Percentiles rank a stretch among this genome's conserved stretches.
Evolutionary conservation across 1,284 basidiomycete genomes (phyloP).

Genomic region (Tylopilus sp.): DNA sequence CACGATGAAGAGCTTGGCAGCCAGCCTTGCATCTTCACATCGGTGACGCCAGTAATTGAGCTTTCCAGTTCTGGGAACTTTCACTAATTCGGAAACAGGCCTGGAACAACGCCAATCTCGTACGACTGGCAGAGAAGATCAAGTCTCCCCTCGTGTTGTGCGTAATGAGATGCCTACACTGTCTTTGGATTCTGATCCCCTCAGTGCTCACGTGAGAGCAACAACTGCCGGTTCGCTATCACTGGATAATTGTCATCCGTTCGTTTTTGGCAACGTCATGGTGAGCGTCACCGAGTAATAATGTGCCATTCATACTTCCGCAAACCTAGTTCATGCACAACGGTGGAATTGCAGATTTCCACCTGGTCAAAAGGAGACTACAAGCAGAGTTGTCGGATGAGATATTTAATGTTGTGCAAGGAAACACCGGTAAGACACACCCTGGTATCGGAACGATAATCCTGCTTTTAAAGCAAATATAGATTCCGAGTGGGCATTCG

Average conservation of each 20-base stretch:
- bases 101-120: slow-evolving; percentile 92
- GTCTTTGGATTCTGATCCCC: slow-evolving; percentile 1
- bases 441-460: neutral
- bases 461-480: slow-evolving; percentile 2
- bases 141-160: slow-evolving; percentile 92
- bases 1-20: slow-evolving; percentile 79
- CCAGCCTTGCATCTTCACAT: slow-evolving; percentile 94
- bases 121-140: slow-evolving; percentile 90
- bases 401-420: slow-evolving; percentile 81
- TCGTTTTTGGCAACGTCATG: slow-evolving; percentile 86
- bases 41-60: slow-evolving; percentile 77
- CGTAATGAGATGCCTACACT: slow-evolving; percentile 27
- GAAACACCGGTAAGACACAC: slow-evolving; percentile 75
- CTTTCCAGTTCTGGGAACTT: neutral
- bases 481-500: slow-evolving; percentile 97
- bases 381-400: slow-evolving; percentile 77
- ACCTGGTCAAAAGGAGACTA: slow-evolving; percentile 75
- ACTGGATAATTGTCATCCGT: slow-evolving; percentile 93
- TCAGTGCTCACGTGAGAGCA: slow-evolving; percentile 85
- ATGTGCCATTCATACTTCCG: neutral
- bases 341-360: slow-evolving; percentile 83
- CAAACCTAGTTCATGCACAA: slow-evolving; percentile 89
- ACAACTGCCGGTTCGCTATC: slow-evolving; percentile 85
- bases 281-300: slow-evolving; percentile 41
- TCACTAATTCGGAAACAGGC: slow-evolving; percentile 53